Base-by-base conservation (phyloP, 192 early-diverging fungal species). In the Linderina pennispora region DNA sequence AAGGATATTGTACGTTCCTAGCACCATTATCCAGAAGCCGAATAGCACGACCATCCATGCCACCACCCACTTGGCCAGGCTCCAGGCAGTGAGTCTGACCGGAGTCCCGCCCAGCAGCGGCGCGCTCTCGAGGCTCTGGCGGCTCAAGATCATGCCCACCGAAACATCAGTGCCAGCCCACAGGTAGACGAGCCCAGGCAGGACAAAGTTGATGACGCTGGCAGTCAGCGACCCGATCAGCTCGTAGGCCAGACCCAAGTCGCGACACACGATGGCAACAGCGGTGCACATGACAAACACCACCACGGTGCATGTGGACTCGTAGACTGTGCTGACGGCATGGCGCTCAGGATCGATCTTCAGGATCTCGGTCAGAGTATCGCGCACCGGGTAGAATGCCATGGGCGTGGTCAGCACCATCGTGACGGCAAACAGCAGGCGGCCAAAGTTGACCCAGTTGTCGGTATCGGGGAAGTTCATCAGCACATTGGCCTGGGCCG, bases 401-500 rank as follows among this genome's bases (percentile, higher is more conserved):
- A 71, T 49, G 14, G 67, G 67, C 3, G 40, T 40, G 13, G 82
- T 85, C 36, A 85, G 53, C 21, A 82, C 45, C 54, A 85, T 61
- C 8, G 77, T 77, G 13, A 81, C 39, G 11, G 71, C 77, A 33
- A 85, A 65, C 22, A 80, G 26, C 13, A 80, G 55, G 14, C 82
- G 77, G 1, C 74, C 79, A 40, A 78, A 32, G 51, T 85, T 85
- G 42, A 82, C 77, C 17, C 67, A 45, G 14, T 34, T 38, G 48
- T 85, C 82, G 5, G 75, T 65, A 0, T 43, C 23, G 0, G 80
- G 79, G 41, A 85, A 85, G 42, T 76, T 81, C 23, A 68, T 74
- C 31, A 85, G 74, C 28, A 85, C 68, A 24, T 85, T 85, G 25
- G 81, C 64, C 24, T 64, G 17, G 1, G 75, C 71, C 24, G 60